Evolutionary conservation across 305 asterid genomes (phyloP), one percentile per base, ranked within the genome.

Genomic region (Rubia balearica): DNA sequence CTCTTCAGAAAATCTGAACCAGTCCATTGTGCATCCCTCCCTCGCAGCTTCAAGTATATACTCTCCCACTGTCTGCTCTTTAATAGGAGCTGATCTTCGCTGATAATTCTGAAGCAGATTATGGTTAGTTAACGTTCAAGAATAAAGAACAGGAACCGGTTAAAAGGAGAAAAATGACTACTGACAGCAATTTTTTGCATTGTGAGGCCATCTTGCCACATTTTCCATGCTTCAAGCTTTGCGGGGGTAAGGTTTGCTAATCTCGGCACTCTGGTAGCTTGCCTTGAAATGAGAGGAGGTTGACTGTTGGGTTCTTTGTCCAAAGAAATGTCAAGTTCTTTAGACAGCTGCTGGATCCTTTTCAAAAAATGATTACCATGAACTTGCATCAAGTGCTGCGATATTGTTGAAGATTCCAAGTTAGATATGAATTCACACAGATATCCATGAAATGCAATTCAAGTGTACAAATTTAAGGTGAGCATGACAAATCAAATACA

Each of bases 221-320:
- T 86, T 84, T 79, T 90, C 98, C 98, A 93, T 53, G 98, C 94
- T 84, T 90, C 90, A 70, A 83, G 80, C 86, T 88, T 93, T 49
- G 94, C 91, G 56, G 95, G 89, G 64, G 87, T 71, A 59, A 86
- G 73, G 62, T 80, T 81, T 72, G 76, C 85, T 51, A 61, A 79
- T 65, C 64, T 85, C 36, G 79, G 85, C 66, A 71, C 64, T 27
- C 77, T 75, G 49, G 64, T 65, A 61, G 70, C 65, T 77, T 80
- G 84, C 67, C 77, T 75, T 65, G 84, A 76, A 74, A 70, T 66
- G 68, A 33, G 16, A 57, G 79, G 80, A 77, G 83, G 56, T 79
- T 83, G 92, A 49, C 78, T 75, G 68, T 30, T 75, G 76, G 81
- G 76, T 79, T 81, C 85, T 75, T 86, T 82, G 76, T 93, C 96